Evolutionary conservation across 768 basidiomycete species (phyloP).

Genomic region (Lentinula boryana): DNA sequence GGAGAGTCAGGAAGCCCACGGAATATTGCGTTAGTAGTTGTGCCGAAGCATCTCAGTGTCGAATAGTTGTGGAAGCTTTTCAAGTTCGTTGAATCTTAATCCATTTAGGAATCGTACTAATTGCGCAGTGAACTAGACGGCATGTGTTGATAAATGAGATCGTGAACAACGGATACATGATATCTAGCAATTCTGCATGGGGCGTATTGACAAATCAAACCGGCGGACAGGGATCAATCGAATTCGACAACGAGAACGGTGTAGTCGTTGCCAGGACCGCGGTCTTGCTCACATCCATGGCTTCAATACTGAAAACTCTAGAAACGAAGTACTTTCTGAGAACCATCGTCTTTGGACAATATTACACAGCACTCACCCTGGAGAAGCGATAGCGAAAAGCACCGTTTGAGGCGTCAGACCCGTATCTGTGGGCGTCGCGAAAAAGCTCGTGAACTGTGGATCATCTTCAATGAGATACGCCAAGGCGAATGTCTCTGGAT

Average conservation of each 20-base stretch:
- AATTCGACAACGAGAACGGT: not conserved
- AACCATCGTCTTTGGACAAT: not conserved
- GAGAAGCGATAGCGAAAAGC: not conserved
- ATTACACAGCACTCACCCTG: not conserved
- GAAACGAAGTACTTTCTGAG: not conserved
- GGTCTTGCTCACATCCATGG: not conserved
- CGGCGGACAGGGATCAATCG: slow-evolving; percentile 1
- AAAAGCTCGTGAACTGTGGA: not conserved
- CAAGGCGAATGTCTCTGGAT: not conserved
- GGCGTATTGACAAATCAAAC: not conserved
- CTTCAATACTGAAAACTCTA: not conserved
- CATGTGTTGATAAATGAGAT: too few species aligned
- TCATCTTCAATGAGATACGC: not conserved
- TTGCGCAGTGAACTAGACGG: too few species aligned
- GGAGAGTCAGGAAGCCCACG: slow-evolving; percentile 56
- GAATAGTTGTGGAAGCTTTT: not conserved
- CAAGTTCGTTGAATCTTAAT: too few species aligned
- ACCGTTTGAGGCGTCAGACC: not conserved
- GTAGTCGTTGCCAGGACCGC: not conserved
- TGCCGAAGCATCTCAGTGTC: slow-evolving; percentile 1
- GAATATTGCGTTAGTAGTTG: slow-evolving; percentile 60
- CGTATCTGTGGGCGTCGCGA: not conserved
- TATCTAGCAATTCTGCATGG: too few species aligned
- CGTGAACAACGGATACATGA: too few species aligned
- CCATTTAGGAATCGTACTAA: too few species aligned